Percentiles rank a stretch among this genome's conserved stretches.
Evolutionary conservation across 306 rosid species (phyloP).

Genomic region (Cicer cuneatum): DNA sequence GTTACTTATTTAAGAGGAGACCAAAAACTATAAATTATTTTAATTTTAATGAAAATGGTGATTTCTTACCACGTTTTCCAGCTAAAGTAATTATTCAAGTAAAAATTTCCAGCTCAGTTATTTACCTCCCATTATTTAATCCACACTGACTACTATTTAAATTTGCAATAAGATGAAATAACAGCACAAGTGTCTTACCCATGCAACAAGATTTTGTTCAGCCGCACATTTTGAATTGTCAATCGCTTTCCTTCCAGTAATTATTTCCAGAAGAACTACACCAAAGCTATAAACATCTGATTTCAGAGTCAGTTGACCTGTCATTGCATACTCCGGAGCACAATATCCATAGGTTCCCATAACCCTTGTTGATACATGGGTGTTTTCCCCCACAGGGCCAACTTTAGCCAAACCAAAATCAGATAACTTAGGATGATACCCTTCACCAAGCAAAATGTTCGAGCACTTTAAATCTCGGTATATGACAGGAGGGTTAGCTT

Average conservation of each 20-base stretch:
- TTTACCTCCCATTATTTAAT: constrained; percentile 24
- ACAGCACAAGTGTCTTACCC: constrained; percentile 65
- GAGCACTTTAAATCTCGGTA: constrained; percentile 92
- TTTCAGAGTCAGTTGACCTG: constrained; percentile 86
- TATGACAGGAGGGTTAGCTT: constrained; percentile 96
- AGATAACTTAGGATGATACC: constrained; percentile 85
- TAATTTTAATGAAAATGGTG: constrained; percentile 30
- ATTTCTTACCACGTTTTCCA: constrained; percentile 7
- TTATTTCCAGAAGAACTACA: constrained; percentile 89
- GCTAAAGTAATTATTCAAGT: background rate
- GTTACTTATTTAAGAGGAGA: background rate
- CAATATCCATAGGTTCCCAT: constrained; percentile 97
- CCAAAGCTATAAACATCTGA: constrained; percentile 99
- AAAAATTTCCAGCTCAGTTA: background rate
- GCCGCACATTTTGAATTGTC: constrained; percentile 76
- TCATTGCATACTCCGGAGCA: constrained; percentile 95
- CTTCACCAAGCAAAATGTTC: constrained; percentile 88
- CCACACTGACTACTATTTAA: constrained; percentile 16
- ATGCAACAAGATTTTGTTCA: constrained; percentile 93
- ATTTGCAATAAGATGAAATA: constrained; percentile 9
- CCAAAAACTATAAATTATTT: constrained; percentile 27
- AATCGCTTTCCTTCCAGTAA: constrained; percentile 91
- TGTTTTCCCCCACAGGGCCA: constrained; percentile 94
- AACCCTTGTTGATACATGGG: constrained; percentile 94
- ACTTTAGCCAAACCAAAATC: constrained; percentile 96